Evolutionary conservation across 805 yeast species (phyloP).

Genomic region (Barnettozyma sucrosica): DNA sequence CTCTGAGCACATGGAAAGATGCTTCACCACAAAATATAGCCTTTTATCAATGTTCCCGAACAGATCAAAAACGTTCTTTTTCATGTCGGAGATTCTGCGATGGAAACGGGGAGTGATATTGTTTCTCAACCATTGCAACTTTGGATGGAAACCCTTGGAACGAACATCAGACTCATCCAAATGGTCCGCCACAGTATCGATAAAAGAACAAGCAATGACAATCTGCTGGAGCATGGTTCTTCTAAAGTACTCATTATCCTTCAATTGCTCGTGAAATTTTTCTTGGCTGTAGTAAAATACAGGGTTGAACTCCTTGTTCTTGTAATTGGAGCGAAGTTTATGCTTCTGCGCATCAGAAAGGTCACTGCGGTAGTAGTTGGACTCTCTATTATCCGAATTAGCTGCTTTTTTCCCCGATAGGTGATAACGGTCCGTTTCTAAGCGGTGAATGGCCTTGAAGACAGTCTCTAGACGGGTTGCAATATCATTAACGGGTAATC

Average conservation of each 20-base stretch:
- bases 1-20: constrained; percentile 5
- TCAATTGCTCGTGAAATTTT: constrained; percentile 16
- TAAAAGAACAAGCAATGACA: constrained; percentile 1
- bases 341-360: constrained; percentile 8
- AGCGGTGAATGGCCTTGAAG: background rate
- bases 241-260: constrained; percentile 15
- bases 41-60: constrained; percentile 7
- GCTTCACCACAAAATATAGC: background rate
- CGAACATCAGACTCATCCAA: background rate
- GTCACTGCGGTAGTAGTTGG: constrained; percentile 7
- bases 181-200: background rate
- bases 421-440: constrained; percentile 1
- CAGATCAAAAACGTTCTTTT: background rate
- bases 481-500: background rate
- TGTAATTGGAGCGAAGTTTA: constrained; percentile 12
- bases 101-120: background rate
- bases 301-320: constrained; percentile 15
- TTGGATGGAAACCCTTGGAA: background rate
- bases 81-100: background rate
- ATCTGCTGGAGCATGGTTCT: constrained; percentile 10
- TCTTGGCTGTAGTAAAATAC: constrained; percentile 12
- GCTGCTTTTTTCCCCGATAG: background rate
- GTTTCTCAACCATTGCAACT: background rate
- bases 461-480: background rate
- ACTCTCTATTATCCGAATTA: constrained; percentile 4